Base-by-base conservation (phyloP, 2,329 filamentous ascomycete species). In the Botryotinia calthae region DNA sequence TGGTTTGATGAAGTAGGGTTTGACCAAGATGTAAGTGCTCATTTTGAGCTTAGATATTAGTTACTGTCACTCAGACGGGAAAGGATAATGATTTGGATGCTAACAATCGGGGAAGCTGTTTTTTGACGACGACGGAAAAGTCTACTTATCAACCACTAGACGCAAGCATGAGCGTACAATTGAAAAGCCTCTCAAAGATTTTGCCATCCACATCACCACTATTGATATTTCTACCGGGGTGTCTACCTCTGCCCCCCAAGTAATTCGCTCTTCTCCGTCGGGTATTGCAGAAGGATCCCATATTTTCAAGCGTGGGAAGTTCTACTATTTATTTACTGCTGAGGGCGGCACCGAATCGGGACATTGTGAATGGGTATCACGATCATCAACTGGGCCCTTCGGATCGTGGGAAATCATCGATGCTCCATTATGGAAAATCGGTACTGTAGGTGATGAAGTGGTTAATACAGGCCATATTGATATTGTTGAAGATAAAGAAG, bases 261-360 rank as follows among this genome's bases (percentile, higher is more conserved):
- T 71, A 6, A 71, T 34, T 79, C 83, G 34, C 82, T 83, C 75
- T 75, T 75, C 10, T 80, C 77, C 10, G 82, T 86, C 31, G 86
- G 86, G 86, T 84, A 85, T 46, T 86, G 86, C 87, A 0, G 87
- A 89, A 75, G 88, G 87, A 0, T 87, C 87, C 0, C 87, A 88
- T 66, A 83, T 89, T 40, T 86, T 86, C 77, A 83, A 82, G 59
- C 84, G 84, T 46, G 86, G 86, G 34, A 82, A 80, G 0, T 88
- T 82, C 74, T 88, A 87, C 75, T 88, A 88, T 73, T 80, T 88
- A 2, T 80, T 88, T 28, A 84, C 84, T 0, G 86, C 86, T 0
- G 87, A 89, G 79, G 86, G 86, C 54, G 87, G 87, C 4, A 88
- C 87, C 0, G 84, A 83, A 0, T 76, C 83, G 0, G 79, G 82